Evolutionary conservation across 108 stramenopile genomes (phyloP), one percentile per base, ranked within the genome.

Genomic region (Aurantiochytrium sp.): DNA sequence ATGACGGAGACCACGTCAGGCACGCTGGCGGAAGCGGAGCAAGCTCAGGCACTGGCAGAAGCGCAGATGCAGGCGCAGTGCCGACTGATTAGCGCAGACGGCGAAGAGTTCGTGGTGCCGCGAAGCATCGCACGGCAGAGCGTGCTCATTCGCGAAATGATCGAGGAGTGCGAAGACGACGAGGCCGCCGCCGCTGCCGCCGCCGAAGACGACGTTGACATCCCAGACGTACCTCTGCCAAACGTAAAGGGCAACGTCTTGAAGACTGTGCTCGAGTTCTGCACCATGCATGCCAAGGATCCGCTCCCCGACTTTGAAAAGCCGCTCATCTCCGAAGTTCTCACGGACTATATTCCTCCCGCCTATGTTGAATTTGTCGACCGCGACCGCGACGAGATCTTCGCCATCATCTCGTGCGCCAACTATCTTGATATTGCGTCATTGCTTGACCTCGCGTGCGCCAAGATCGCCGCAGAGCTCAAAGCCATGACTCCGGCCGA

Each of bases 271-370:
- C 98, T 99, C 90, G 98, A 98, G 92, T 99, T 97, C 92, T 97
- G 97, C 92, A 90, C 95, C 60, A 98, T 98, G 90, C 93, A 83
- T 35, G 45, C 51, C 23, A 23, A 91, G 16, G 90, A 99, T 91
- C 97, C 98, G 72, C 98, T 99, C 98, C 96, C 96, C 51, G 98
- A 99, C 88, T 99, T 99, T 89, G 98, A 99, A 90, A 99, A 98
- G 51, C 99, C 99, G 5, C 95, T 99, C 90, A 98, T 97, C 92
- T 95, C 95, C 55, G 94, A 96, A 19, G 93, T 94, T 90, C 97
- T 99, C 98, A 92, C 93, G 43, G 98, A 99, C 89, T 97, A 99
- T 29, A 98, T 99, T 73, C 98, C 99, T 91, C 96, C 97, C 91
- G 98, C 98, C 98, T 99, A 99, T 91, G 98, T 98, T 4, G 96